Conservation (phyloP, 371 early-diverging fungal species). For the Syncephalis fuscata region DNA sequence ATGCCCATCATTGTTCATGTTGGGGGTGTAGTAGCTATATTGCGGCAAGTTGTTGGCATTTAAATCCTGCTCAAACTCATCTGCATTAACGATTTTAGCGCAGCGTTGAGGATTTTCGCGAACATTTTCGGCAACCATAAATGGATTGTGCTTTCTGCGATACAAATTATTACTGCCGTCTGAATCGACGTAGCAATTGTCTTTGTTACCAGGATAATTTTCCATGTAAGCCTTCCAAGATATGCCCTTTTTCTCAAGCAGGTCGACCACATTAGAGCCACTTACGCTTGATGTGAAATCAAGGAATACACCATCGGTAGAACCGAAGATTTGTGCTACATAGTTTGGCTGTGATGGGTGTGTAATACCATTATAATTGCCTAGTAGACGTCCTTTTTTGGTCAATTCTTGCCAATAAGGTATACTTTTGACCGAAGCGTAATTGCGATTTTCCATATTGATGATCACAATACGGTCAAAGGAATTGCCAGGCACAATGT, state of each 20-base stretch:
- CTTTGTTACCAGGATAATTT: conserved; percentile 10
- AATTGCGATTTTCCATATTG: conserved; percentile 28
- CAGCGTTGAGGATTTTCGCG: conserved; percentile 21
- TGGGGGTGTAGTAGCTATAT: conserved; percentile 35
- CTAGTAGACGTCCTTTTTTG: conserved; percentile 7
- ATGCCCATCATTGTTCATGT: conserved; percentile 30
- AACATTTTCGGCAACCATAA: conserved; percentile 29
- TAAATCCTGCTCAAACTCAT: conserved; percentile 28
- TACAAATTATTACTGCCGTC: conserved; percentile 13
- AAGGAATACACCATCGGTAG: conserved; percentile 20
- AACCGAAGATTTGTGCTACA: conserved; percentile 16
- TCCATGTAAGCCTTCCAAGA: conserved; percentile 28
- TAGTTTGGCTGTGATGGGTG: conserved; percentile 26
- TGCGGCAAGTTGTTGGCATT: conserved; percentile 24
- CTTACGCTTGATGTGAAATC: conserved; percentile 18
- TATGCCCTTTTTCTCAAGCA: conserved; percentile 19
- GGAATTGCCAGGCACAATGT: conserved; percentile 7
- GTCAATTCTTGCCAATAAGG: conserved; percentile 13
- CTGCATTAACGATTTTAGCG: conserved; percentile 23
- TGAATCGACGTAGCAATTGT: conserved; percentile 8
- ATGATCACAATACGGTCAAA: conserved; percentile 27
- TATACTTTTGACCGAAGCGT: conserved; percentile 15
- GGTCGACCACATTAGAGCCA: conserved; percentile 10
- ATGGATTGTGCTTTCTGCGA: conserved; percentile 39
- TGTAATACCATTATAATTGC: conserved; percentile 15